Base-by-base conservation (phyloP, 1,284 basidiomycete species). In the Blastosporella zonata region DNA sequence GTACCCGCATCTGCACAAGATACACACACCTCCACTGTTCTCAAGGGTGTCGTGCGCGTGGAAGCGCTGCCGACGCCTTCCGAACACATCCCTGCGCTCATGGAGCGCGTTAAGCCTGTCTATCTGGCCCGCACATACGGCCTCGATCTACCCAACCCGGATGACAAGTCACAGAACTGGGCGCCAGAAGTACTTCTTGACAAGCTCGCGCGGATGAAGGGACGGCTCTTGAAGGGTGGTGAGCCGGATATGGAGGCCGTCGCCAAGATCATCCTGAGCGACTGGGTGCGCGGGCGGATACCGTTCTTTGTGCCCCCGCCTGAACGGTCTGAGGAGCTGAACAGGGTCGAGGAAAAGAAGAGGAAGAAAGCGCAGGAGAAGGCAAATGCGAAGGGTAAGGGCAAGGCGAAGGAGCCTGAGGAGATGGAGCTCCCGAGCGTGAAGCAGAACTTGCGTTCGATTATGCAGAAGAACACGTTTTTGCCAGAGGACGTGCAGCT, bases 241-340 rank as follows among this genome's bases (percentile, higher is more conserved):
- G 95, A 98, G 68, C 92, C 96, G 1, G 95, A 98, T 68, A 67
- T 88, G 43, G 91, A 98, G 64, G 84, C 90, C 2, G 91, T 95
- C 12, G 91, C 96, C 27, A 98, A 96, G 74, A 96, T 98, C 69
- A 76, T 99, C 39, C 72, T 99, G 59, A 93, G 90, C 67, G 97
- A 99, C 67, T 99, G 97, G 97, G 94, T 97, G 52, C 78, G 97
- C 47, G 97, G 97, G 20, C 90, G 94, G 60, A 92, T 95, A 61
- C 92, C 91, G 25, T 94, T 83, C 73, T 94, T 93, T 59, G 90
- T 91, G 18, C 64, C 86, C 8, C 91, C 92, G 10, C 88, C 89
- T 45, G 85, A 87, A 64, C 71, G 87, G 41, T 64, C 84, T 9
- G 82, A 83, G 53, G 84, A 81, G 55, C 67, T 88, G 47, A 88